These are phyloP conservation scores for Penicillium sp. DNA, from an alignment of 2,329 filamentous ascomycete genomes.

Conservation along the genomic window DNA sequence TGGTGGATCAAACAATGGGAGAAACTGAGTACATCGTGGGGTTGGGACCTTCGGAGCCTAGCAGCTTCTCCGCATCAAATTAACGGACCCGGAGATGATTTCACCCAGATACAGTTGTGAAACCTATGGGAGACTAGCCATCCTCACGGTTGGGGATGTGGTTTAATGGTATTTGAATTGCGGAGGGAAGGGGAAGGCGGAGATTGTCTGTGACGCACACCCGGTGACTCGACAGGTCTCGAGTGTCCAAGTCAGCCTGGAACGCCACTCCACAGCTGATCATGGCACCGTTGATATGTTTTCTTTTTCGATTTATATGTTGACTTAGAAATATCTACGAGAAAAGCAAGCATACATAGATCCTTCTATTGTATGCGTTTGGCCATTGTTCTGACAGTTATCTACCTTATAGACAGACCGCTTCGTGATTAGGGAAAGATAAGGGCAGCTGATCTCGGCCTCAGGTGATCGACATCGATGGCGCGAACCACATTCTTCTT, in stretches of 20 bases:
- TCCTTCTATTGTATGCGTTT: background rate
- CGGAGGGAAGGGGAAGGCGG: conserved; percentile 18
- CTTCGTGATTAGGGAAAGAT: background rate
- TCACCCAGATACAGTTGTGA: conserved; percentile 26
- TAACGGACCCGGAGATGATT: conserved; percentile 25
- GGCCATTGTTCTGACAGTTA: too few relatives aligned
- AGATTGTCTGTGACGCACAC: conserved; percentile 42
- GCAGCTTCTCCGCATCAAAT: conserved; percentile 43
- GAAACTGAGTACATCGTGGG: conserved; percentile 26
- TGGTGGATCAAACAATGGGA: conserved; percentile 16
- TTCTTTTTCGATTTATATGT: background rate
- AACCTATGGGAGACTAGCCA: conserved; percentile 26
- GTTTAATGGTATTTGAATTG: conserved; percentile 5
- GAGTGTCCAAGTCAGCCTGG: conserved; percentile 27
- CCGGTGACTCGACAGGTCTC: conserved; percentile 41
- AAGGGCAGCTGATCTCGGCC: background rate
- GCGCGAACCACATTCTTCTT: background rate
- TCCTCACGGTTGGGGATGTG: conserved; percentile 11
- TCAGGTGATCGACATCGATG: background rate
- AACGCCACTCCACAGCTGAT: conserved; percentile 18
- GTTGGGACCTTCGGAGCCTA: conserved; percentile 28
- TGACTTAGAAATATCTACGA: background rate
- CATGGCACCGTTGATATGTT: background rate
- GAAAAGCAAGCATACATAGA: background rate
- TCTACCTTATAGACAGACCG: background rate